Conservation (phyloP, 345 rosid species). For the Noccaea caerulescens region DNA sequence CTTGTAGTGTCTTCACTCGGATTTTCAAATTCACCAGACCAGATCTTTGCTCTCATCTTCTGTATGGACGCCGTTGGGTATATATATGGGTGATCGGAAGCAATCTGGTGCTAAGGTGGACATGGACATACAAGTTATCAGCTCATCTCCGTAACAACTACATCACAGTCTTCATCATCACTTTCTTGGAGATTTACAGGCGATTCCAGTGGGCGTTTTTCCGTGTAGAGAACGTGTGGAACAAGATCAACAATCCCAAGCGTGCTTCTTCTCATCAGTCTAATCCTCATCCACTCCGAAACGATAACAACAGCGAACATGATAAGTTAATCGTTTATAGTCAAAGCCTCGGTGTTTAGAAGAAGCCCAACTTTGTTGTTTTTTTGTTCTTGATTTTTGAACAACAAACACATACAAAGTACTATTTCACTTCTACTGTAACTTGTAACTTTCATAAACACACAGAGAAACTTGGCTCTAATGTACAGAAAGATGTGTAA, state of each 20-base stretch:
- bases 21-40: constrained; percentile 83
- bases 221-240: constrained; percentile 93
- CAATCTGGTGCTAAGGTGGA: constrained; percentile 84
- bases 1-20: constrained; percentile 76
- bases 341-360: constrained; percentile 58
- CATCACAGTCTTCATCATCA: constrained; percentile 73
- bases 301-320: constrained; percentile 55
- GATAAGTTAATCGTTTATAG: constrained; percentile 60
- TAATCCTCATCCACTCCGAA: constrained; percentile 20
- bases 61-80: constrained; percentile 87
- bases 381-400: constrained; percentile 25
- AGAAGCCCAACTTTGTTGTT: not conserved
- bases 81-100: constrained; percentile 91
- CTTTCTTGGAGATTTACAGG: constrained; percentile 80
- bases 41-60: constrained; percentile 53
- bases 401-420: constrained; percentile 17
- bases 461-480: constrained; percentile 17
- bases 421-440: constrained; percentile 16
- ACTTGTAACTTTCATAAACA: constrained; percentile 27
- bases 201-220: constrained; percentile 96
- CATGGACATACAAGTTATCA: constrained; percentile 96
- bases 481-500: constrained; percentile 23
- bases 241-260: constrained; percentile 64
- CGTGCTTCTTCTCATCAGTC: constrained; percentile 49
- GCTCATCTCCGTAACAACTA: constrained; percentile 96